Percentiles rank a stretch among this genome's conserved stretches.
Evolutionary conservation across 2,329 filamentous ascomycete species (phyloP).

Genomic region (Phyllachora maydis): DNA sequence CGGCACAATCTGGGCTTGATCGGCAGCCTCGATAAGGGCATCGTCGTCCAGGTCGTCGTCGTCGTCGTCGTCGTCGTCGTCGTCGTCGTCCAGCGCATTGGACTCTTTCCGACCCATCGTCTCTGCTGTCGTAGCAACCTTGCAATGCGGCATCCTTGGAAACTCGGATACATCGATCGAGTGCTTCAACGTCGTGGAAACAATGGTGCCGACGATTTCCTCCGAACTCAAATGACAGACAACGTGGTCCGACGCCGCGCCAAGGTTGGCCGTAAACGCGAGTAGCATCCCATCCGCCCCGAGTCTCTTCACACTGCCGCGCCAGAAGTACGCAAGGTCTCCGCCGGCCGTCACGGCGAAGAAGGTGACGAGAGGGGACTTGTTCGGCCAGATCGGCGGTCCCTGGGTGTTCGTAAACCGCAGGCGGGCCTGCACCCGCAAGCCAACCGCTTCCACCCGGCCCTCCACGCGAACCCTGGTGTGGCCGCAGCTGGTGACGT

Average conservation of each 20-base stretch:
- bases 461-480: no score
- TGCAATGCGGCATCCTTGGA: no score
- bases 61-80: slow-evolving; percentile 6
- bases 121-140: neutral
- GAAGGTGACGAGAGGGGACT: slow-evolving; percentile 49
- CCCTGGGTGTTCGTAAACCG: slow-evolving; percentile 49
- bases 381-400: slow-evolving; percentile 40
- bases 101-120: neutral
- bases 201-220: slow-evolving; percentile 47
- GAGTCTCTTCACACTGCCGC: slow-evolving; percentile 41
- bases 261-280: slow-evolving; percentile 34
- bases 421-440: slow-evolving; percentile 42
- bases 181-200: slow-evolving; percentile 9
- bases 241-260: slow-evolving; percentile 32
- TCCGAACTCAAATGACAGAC: slow-evolving; percentile 64
- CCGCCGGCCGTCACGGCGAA: slow-evolving; percentile 54
- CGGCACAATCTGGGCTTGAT: slow-evolving; percentile 3
- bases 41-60: slow-evolving; percentile 17
- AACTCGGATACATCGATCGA: no score
- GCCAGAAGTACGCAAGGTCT: slow-evolving; percentile 45
- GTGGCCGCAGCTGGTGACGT: no score
- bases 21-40: slow-evolving; percentile 16
- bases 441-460: no score
- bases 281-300: slow-evolving; percentile 35
- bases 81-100: no score